Base-by-base conservation (phyloP, 306 rosid genomes). In the Vigna radiata region DNA sequence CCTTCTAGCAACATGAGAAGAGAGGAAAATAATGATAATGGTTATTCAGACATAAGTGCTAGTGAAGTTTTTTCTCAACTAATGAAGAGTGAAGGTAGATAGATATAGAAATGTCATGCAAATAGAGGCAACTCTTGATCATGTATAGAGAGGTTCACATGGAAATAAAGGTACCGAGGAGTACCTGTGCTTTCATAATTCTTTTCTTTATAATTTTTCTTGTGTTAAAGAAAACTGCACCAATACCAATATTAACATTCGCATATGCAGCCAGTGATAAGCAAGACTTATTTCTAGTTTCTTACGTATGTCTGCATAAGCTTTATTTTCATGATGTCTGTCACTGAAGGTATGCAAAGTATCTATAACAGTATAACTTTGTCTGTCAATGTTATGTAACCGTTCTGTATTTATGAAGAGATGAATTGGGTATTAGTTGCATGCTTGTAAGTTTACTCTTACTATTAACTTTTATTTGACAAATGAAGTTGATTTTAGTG, bases 1-100 rank as follows among this genome's bases (percentile, higher is more conserved):
- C 77, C 86, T 5, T 49, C 84, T 10, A 54, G 67, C 71, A 79
- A 75, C 78, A 33, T 58, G 37, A 84, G 87, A 77, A 76, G 70
- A 64, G 86, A 80, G 29, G 83, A 71, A 48, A 77, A 53, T 58
- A 85, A 68, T 77, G 90, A 60, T 46, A 73, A 61, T 81, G 77
- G 64, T 58, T 79, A 82, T 71, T 81, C 84, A 55, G 89, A 87
- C 70, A 64, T 79, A 18, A 87, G 85, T 77, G 82, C 87, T 43
- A 91, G 88, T 80, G 52, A 78, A 81, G 90, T 89, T 37, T 91
- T 91, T 84, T 93, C 98, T 10, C 97, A 93, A 73, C 83, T 93
- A 87, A 81, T 93, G 68, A 90, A 84, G 64, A 91, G 71, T 59
- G 90, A 88, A 76, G 96, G 97, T 19, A 91, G 96, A 86, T 93